phyloP scores from a whole-genome alignment of 208 protist genomes.

The Trypanosoma congolense region DNA sequence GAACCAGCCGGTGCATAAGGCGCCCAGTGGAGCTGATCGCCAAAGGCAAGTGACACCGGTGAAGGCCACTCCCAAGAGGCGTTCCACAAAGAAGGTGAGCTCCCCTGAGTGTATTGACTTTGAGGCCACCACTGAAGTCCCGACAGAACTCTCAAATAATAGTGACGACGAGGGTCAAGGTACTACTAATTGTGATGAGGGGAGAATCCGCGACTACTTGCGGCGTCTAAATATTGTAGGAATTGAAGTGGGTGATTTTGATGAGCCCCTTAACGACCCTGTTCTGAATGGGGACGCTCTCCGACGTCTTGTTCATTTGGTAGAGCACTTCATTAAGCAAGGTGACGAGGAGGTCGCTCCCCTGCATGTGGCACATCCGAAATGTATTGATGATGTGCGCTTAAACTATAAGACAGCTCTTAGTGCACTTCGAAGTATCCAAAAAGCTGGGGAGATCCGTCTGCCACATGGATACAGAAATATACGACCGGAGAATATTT shows the following conservation, averaged over 20 bases:
- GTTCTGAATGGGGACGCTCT: constrained; percentile 68
- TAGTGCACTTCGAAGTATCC: neutral
- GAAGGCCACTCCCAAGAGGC: neutral
- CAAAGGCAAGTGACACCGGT: neutral
- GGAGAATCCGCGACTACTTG: constrained; percentile 60
- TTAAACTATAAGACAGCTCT: constrained; percentile 15
- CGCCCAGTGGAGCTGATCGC: too few relatives aligned
- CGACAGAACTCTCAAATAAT: neutral
- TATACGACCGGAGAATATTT: constrained; percentile 45
- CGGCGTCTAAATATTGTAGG: constrained; percentile 60
- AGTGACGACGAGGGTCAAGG: neutral
- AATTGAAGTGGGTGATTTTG: constrained; percentile 14
- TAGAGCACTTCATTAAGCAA: neutral
- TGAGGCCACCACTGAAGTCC: neutral
- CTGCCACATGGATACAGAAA: constrained; percentile 24
- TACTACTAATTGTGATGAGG: constrained; percentile 12
- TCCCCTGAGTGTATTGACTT: neutral
- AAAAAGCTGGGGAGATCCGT: constrained; percentile 8
- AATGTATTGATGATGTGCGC: constrained; percentile 20
- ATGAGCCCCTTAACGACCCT: constrained; percentile 36
- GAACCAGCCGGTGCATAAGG: too few relatives aligned
- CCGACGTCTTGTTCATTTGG: constrained; percentile 36
- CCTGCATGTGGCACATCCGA: constrained; percentile 1
- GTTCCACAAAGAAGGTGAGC: neutral
- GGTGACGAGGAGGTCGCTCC: constrained; percentile 1